A percentile compares a stretch with the other conserved stretches of the same genome.
Conservation (phyloP, 1,284 basidiomycete species). For the Wallemia ichthyophaga region DNA sequence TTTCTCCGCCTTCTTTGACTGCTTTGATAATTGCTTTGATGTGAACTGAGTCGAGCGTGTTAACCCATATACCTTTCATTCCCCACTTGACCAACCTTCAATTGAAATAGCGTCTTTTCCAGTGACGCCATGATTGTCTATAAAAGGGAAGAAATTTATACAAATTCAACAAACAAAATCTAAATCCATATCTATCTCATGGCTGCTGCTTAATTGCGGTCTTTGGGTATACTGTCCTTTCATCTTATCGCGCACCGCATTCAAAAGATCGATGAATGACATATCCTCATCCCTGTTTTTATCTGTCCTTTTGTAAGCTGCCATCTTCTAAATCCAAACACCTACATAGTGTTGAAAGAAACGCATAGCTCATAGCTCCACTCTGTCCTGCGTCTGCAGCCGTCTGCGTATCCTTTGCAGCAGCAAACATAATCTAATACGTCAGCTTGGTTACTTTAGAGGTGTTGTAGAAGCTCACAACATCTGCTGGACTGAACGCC, state of each 20-base stretch:
- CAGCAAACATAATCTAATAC: background rate
- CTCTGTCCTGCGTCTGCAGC: background rate
- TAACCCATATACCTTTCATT: background rate
- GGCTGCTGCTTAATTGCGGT: background rate
- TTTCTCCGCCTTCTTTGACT: constrained; percentile 85
- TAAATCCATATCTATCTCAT: background rate
- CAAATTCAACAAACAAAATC: background rate
- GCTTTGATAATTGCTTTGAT: constrained; percentile 62
- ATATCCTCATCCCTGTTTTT: background rate
- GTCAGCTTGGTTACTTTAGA: too few species aligned
- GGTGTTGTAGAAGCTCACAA: background rate
- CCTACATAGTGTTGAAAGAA: background rate
- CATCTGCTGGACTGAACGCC: background rate
- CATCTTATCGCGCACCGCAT: background rate
- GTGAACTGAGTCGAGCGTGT: constrained; percentile 36
- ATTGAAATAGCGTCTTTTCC: constrained; percentile 81
- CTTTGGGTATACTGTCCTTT: background rate
- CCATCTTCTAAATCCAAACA: background rate
- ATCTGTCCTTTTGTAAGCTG: background rate
- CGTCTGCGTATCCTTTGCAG: background rate
- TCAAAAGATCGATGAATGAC: background rate
- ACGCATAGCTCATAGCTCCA: background rate
- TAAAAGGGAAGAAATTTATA: background rate
- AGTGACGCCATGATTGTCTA: constrained; percentile 43
- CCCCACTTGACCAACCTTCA: constrained; percentile 27